Evolutionary conservation across 2,329 filamentous ascomycete species (phyloP).

Genomic region (Colletotrichum tamarilloi): DNA sequence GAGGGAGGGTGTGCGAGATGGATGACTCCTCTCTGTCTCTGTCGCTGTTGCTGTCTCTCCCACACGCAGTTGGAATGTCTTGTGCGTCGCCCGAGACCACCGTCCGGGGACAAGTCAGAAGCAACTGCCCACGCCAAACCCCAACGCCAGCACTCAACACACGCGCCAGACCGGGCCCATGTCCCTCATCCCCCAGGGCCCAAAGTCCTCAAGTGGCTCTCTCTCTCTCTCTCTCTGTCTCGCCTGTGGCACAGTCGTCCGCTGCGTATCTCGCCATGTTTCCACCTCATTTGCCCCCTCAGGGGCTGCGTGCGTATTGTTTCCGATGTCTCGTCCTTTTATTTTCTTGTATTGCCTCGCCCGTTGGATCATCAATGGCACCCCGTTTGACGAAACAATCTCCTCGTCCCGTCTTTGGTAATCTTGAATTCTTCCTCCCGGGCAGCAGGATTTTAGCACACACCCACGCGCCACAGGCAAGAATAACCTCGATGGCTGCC

Average conservation of each 20-base stretch:
- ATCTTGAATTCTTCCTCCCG: not conserved
- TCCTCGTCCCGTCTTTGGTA: not conserved
- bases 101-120: not conserved
- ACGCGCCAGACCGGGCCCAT: not conserved
- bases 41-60: not conserved
- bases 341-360: not conserved
- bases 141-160: not conserved
- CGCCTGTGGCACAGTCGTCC: constrained; percentile 4
- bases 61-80: not conserved
- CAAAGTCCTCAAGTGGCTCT: not conserved
- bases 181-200: not conserved
- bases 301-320: not conserved
- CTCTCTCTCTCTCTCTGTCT: not conserved
- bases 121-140: not conserved
- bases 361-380: not conserved
- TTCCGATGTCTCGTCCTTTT: too few relatives aligned
- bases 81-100: not conserved
- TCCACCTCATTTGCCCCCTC: constrained; percentile 24
- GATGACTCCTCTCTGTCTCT: not conserved
- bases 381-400: not conserved
- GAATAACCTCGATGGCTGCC: constrained; percentile 5
- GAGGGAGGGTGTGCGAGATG: constrained; percentile 8
- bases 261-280: not conserved
- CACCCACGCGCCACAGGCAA: constrained; percentile 6
- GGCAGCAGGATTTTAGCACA: not conserved